Evolutionary conservation across 768 basidiomycete genomes (phyloP).

Genomic region (Ramaria rubella): DNA sequence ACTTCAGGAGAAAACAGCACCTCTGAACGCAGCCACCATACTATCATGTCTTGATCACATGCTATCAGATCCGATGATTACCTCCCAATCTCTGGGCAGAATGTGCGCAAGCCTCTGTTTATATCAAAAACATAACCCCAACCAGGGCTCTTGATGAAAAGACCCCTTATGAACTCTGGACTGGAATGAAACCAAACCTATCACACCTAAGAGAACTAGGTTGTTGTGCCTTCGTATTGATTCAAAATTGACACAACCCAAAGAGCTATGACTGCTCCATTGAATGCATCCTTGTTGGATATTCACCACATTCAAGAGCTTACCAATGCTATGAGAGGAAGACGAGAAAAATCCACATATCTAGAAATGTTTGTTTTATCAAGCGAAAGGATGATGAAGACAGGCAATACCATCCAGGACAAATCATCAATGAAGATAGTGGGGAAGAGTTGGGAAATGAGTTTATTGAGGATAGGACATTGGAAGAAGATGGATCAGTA

Average conservation of each 20-base stretch:
- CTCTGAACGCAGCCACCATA: not conserved
- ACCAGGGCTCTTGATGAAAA: not conserved
- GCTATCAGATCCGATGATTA: not conserved
- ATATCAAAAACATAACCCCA: not conserved
- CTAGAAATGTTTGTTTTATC: conserved; percentile 19
- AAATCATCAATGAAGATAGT: not conserved
- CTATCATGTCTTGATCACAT: not conserved
- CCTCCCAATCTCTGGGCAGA: not conserved
- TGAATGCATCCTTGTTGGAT: conserved; percentile 35
- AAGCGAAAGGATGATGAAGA: conserved; percentile 2
- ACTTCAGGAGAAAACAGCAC: conserved; percentile 12
- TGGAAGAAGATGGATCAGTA: no score
- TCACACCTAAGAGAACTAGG: conserved; percentile 17
- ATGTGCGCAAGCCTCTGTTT: not conserved
- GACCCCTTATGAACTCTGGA: not conserved
- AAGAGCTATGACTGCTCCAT: conserved; percentile 22
- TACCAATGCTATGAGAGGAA: conserved; percentile 31
- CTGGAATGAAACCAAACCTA: conserved; percentile 9
- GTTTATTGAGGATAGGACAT: not conserved
- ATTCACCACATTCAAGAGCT: conserved; percentile 26
- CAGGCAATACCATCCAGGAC: not conserved
- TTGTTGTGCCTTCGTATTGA: conserved; percentile 32
- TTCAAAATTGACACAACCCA: conserved; percentile 9
- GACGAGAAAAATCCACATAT: conserved; percentile 24
- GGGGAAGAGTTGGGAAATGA: not conserved